Percentiles rank a stretch among this genome's conserved stretches.
Conservation (phyloP, 192 early-diverging fungal species). For the Spizellomyces sp. region DNA sequence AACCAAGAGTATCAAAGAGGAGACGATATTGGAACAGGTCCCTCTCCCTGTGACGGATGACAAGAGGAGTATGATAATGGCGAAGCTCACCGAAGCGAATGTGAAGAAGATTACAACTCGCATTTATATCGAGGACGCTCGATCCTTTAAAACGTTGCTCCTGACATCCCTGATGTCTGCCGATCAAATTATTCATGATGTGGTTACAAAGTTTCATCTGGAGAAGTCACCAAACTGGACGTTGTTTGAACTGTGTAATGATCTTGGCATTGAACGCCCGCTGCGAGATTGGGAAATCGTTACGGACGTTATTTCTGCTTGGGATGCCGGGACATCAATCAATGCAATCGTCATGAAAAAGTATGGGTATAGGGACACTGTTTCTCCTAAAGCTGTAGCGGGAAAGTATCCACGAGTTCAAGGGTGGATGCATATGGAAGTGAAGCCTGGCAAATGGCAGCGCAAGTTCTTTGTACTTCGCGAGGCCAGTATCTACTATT, state of each 20-base stretch:
- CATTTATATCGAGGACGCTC: constrained; percentile 85
- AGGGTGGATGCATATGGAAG: constrained; percentile 74
- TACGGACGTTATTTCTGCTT: constrained; percentile 76
- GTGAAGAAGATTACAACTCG: constrained; percentile 67
- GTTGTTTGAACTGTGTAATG: constrained; percentile 87
- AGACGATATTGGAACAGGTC: not conserved
- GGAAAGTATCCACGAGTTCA: constrained; percentile 54
- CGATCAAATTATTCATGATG: constrained; percentile 69
- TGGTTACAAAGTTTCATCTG: constrained; percentile 60
- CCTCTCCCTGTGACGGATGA: not conserved
- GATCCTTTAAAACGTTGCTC: constrained; percentile 75
- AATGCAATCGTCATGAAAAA: constrained; percentile 81
- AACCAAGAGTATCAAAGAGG: not conserved
- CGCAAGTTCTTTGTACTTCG: constrained; percentile 71
- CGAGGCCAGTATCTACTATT: constrained; percentile 68
- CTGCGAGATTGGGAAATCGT: constrained; percentile 89
- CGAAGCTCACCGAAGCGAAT: constrained; percentile 40
- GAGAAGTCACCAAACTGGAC: constrained; percentile 69
- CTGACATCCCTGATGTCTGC: constrained; percentile 74
- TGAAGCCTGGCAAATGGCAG: constrained; percentile 85
- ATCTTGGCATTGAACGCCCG: constrained; percentile 87
- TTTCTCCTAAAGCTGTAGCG: constrained; percentile 55
- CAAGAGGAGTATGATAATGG: constrained; percentile 29
- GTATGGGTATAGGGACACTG: constrained; percentile 62
- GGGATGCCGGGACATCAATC: constrained; percentile 71